Evolutionary conservation across 2,329 filamentous ascomycete genomes (phyloP), one percentile per base, ranked within the genome.

Genomic region (Monosporascus sp.): DNA sequence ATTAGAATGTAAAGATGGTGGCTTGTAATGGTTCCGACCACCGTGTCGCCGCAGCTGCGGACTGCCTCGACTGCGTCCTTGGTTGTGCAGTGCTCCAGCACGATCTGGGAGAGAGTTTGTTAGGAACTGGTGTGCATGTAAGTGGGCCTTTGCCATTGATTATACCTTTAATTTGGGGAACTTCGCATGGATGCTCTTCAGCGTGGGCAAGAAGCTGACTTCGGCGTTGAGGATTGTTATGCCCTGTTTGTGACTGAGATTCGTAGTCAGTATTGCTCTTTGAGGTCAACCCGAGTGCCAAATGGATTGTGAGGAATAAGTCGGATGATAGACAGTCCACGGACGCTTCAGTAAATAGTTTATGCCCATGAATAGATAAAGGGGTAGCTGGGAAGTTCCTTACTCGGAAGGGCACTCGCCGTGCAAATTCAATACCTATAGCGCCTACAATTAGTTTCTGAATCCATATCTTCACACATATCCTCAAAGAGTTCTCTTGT

Each of bases 81-180:
- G 3, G 84, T 86, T 20, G 82, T 86, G 70, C 83, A 86, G 70
- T 88, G 85, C 66, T 88, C 83, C 53, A 86, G 59, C 47, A 78
- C 60, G 43, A 68, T 65, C 27, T 46, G 8, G 9, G 14, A 31
- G 6, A 27, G 62, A n/a, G 43, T 3, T 27, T 26, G 20, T 46
- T 26, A 46, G 43, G 24, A 17, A 24, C 9, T 31, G 17, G 9
- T 11, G 7, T n/a, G 17, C 17, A 19, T 14, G 9, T 9, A 35
- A 35, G 31, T 35, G 31, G 11, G 5, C 9, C 9, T 35, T 14
- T 14, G 31, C 31, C 31, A 5, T 70, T 19, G 83, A 69, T 5
- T 72, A 46, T 46, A 37, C 38, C 43, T 40, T 49, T 6, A 56
- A 49, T 17, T 52, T 51, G 14, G 55, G 55, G 68, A 87, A 88